Conservation (phyloP, 305 asterid genomes). For the Salvia sclarea region DNA sequence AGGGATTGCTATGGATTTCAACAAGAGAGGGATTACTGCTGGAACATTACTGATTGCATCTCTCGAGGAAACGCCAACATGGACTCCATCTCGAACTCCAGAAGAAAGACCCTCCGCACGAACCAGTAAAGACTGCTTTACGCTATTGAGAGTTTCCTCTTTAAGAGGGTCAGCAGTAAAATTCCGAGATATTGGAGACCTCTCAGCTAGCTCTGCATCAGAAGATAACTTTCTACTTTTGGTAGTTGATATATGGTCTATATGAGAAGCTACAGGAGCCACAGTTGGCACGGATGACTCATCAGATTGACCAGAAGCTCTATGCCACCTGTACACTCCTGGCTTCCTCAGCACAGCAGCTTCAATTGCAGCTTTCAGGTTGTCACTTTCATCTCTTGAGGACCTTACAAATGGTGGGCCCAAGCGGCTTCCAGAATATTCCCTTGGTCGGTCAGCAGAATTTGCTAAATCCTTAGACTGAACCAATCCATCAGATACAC, state of each 20-base stretch:
- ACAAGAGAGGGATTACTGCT: constrained; percentile 40
- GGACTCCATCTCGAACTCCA: constrained; percentile 44
- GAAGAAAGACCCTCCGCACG: constrained; percentile 47
- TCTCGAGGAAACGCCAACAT: constrained; percentile 35
- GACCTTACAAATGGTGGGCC: constrained; percentile 52
- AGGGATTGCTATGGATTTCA: constrained; percentile 61
- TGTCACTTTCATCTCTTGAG: constrained; percentile 59
- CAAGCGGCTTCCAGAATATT: constrained; percentile 54
- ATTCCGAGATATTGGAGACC: constrained; percentile 33
- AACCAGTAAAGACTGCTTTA: constrained; percentile 42
- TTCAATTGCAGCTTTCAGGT: constrained; percentile 83
- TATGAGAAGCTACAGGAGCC: constrained; percentile 44
- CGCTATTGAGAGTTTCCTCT: constrained; percentile 40
- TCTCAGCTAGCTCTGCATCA: constrained; percentile 51
- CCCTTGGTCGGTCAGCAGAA: constrained; percentile 56
- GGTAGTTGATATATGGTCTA: constrained; percentile 40
- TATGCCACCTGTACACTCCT: constrained; percentile 59
- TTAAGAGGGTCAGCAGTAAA: constrained; percentile 43
- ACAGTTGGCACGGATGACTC: constrained; percentile 44
- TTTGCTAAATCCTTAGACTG: constrained; percentile 48
- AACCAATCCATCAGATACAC: constrained; percentile 49
- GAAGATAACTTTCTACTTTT: constrained; percentile 42
- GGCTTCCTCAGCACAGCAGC: constrained; percentile 88
- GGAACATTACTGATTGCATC: constrained; percentile 44
- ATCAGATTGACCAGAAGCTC: constrained; percentile 53